Evolutionary conservation across 257 asterid species (phyloP).

Genomic region (Agastache rugosa): DNA sequence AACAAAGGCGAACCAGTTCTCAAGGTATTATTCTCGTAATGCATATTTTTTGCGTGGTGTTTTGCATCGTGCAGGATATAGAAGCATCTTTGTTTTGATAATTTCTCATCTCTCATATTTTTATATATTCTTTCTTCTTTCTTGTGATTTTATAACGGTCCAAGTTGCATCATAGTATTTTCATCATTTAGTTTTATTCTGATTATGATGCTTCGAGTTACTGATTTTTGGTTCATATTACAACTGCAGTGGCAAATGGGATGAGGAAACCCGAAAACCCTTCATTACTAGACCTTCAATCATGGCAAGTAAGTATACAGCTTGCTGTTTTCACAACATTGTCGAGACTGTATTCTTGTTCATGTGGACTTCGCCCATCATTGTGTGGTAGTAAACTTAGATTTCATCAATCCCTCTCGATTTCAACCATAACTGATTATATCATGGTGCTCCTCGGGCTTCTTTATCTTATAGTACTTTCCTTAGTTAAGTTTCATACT

Average conservation of each 20-base stretch:
- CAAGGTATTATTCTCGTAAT: slow-evolving; percentile 54
- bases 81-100: background rate
- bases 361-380: background rate
- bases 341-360: background rate
- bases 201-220: slow-evolving; percentile 21
- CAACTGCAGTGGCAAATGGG: slow-evolving; percentile 95
- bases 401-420: background rate
- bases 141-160: background rate
- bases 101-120: background rate
- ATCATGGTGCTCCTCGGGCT: background rate
- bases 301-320: slow-evolving; percentile 48
- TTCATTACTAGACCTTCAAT: slow-evolving; percentile 30
- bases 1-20: slow-evolving; percentile 83
- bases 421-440: background rate
- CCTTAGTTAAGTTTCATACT: background rate
- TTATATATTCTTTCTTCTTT: background rate
- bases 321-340: background rate
- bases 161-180: background rate
- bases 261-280: slow-evolving; percentile 46
- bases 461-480: no score
- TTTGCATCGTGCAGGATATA: background rate
- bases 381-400: background rate
- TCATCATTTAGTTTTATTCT: slow-evolving; percentile 2
- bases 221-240: slow-evolving; percentile 33
- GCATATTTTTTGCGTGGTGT: background rate